phyloP scores from a whole-genome alignment of 2,329 filamentous ascomycete genomes.

The Trichophyton simii region DNA sequence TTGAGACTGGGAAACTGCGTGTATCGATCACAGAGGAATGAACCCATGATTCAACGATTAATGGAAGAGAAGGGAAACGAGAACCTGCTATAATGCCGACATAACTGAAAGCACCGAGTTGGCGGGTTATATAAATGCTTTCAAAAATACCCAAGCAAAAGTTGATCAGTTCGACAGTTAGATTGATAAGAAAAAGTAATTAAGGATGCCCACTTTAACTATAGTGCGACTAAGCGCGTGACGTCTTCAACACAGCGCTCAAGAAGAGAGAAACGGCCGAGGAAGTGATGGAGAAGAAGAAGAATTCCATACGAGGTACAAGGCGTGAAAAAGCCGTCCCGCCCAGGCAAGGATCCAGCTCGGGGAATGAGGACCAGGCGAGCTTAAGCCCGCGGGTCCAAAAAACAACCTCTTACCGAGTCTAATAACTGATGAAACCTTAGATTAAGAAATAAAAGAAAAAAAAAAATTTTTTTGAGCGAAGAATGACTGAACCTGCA shows the following conservation, averaged over 20 bases:
- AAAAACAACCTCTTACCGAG: neutral
- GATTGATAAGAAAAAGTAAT: neutral
- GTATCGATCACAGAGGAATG: conserved; percentile 4
- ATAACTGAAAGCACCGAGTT: neutral
- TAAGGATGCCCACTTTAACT: neutral
- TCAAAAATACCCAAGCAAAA: neutral
- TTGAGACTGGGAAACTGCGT: conserved; percentile 14
- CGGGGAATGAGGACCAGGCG: neutral
- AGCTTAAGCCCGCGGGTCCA: neutral
- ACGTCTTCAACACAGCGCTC: neutral
- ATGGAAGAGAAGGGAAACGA: neutral
- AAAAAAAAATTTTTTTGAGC: no score
- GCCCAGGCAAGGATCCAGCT: neutral
- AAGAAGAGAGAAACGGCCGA: neutral
- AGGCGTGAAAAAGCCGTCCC: neutral
- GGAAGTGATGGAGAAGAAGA: neutral
- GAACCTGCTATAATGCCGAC: neutral
- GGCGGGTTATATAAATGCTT: neutral
- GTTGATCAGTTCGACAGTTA: neutral
- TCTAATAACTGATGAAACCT: neutral
- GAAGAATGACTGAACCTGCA: no score
- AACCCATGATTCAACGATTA: neutral
- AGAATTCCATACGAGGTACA: neutral
- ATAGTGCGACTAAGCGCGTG: neutral
- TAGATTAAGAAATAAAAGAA: neutral